Conservation (phyloP, 1,139 yeast species). For the Debaryomycetaceae sp. region DNA sequence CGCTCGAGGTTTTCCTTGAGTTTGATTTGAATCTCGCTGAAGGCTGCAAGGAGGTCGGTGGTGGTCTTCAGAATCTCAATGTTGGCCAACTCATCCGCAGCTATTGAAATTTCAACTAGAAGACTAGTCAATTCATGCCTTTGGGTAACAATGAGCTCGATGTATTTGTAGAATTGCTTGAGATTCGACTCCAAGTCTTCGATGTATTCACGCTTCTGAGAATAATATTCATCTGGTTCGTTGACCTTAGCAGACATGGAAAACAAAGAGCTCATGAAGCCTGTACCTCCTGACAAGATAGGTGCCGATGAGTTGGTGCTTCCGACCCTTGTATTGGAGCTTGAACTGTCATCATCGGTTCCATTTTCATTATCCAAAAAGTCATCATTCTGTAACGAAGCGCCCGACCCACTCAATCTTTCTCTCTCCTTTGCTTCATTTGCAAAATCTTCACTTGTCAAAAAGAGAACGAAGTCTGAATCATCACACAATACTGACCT, state of each 20-base stretch:
- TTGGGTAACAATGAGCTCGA: constrained; percentile 74
- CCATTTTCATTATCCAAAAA: constrained; percentile 31
- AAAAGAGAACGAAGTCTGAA: constrained; percentile 71
- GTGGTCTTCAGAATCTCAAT: constrained; percentile 73
- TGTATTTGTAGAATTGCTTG: constrained; percentile 62
- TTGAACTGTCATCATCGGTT: constrained; percentile 17
- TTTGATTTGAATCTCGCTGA: constrained; percentile 69
- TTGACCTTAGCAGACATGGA: constrained; percentile 57
- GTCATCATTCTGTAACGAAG: constrained; percentile 44
- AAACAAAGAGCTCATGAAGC: constrained; percentile 63
- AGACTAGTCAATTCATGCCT: constrained; percentile 63
- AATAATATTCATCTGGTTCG: constrained; percentile 79
- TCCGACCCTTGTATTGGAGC: constrained; percentile 15
- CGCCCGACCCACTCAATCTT: constrained; percentile 50
- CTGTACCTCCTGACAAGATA: constrained; percentile 24
- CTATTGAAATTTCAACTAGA: constrained; percentile 44
- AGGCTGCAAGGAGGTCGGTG: constrained; percentile 50
- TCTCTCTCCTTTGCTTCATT: constrained; percentile 65
- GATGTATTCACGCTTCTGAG: constrained; percentile 63
- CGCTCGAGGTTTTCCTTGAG: constrained; percentile 76
- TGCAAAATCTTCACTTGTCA: constrained; percentile 69
- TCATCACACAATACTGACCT: constrained; percentile 62
- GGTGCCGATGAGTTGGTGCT: constrained; percentile 30
- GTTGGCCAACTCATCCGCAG: constrained; percentile 69
- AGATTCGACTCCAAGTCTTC: constrained; percentile 75